Conservation (phyloP, 2,329 filamentous ascomycete species). For the Sporothrix protearum region DNA sequence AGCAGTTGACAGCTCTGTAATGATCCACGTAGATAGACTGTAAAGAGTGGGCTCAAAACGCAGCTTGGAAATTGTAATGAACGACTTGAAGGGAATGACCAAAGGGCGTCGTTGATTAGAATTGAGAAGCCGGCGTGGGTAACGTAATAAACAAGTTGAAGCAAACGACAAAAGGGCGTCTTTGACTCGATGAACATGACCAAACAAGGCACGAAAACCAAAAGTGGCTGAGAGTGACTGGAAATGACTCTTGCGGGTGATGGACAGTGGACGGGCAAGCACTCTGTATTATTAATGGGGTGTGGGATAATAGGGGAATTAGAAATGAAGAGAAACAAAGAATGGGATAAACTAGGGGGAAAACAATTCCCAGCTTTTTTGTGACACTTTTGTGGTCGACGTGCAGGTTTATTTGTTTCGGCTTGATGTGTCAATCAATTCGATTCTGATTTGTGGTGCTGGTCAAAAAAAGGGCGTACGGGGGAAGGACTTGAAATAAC, state of each 20-base stretch:
- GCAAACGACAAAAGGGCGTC: neutral
- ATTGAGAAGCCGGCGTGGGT: neutral
- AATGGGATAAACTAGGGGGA: neutral
- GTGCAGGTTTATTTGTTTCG: neutral
- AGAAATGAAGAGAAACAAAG: neutral
- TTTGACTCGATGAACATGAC: neutral
- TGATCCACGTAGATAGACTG: too few relatives aligned
- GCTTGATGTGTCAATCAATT: conserved; percentile 9
- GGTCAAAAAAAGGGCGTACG: neutral
- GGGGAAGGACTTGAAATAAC: neutral
- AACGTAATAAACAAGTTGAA: neutral
- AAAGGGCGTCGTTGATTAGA: neutral
- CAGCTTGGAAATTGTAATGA: neutral
- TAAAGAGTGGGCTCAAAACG: neutral
- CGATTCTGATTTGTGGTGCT: neutral
- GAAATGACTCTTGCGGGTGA: too few relatives aligned
- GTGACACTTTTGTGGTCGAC: neutral
- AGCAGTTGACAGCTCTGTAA: neutral
- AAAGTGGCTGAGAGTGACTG: neutral
- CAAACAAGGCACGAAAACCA: neutral
- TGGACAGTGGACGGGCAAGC: neutral
- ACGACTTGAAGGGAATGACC: too few relatives aligned
- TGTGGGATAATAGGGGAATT: neutral
- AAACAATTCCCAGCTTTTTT: neutral
- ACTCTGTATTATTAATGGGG: neutral